Evolutionary conservation across 495 filamentous ascomycete species (phyloP).

Genomic region (Pseudoneurospora amorphoporcata): DNA sequence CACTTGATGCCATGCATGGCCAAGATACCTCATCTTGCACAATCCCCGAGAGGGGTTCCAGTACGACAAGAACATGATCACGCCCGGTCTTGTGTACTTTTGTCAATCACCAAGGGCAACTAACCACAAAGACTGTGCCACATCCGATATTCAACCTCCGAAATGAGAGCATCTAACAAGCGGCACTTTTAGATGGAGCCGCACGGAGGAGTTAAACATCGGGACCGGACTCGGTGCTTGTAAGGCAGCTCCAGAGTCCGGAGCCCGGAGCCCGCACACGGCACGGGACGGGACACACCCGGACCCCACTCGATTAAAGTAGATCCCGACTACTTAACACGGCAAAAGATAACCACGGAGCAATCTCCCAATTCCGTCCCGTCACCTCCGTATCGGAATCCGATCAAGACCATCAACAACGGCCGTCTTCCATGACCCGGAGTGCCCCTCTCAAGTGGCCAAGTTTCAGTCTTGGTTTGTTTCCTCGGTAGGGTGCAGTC

Average conservation of each 20-base stretch:
- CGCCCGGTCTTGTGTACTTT: not conserved
- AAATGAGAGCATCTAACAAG: not conserved
- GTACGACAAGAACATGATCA: not conserved
- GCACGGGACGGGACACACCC: not conserved
- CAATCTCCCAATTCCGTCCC: not conserved
- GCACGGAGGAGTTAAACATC: not conserved
- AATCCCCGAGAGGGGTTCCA: not conserved
- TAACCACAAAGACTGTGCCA: not conserved
- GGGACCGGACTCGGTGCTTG: not conserved
- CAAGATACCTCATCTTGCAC: not conserved
- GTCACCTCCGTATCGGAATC: not conserved
- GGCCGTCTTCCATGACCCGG: not conserved
- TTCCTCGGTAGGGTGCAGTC: not conserved
- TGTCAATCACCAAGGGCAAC: not conserved
- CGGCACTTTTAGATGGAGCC: too few relatives aligned
- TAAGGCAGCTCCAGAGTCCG: not conserved
- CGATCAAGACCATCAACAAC: not conserved
- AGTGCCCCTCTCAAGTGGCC: not conserved
- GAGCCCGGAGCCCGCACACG: not conserved
- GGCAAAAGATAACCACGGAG: too few relatives aligned
- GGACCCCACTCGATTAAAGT: not conserved
- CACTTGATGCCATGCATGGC: not conserved
- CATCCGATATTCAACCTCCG: not conserved
- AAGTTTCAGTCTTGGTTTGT: not conserved
- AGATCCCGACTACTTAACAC: not conserved